A percentile compares a stretch with the other conserved stretches of the same genome.
Conservation (phyloP, 352 stramenopile species). For the Phytophthora tubulina region DNA sequence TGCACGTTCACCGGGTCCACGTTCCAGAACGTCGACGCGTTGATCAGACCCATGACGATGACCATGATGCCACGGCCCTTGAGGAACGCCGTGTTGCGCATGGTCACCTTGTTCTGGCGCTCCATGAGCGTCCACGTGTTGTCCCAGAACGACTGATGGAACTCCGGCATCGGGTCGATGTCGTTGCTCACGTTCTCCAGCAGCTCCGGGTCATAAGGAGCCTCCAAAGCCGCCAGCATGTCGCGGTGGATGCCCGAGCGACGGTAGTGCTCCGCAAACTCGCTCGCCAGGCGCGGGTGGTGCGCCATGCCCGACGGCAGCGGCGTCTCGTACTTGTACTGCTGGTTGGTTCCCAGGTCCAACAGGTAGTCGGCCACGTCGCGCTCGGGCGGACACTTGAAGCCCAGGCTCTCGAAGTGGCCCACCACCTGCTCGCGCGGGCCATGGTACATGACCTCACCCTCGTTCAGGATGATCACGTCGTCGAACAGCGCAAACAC, state of each 20-base stretch:
- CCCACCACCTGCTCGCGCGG: conserved; percentile 56
- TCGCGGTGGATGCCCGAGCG: conserved; percentile 39
- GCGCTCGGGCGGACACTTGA: conserved; percentile 45
- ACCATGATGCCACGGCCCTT: conserved; percentile 52
- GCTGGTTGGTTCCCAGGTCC: conserved; percentile 54
- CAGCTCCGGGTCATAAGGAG: conserved; percentile 36
- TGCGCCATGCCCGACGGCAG: conserved; percentile 24
- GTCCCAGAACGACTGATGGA: conserved; percentile 52
- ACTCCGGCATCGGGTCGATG: conserved; percentile 53
- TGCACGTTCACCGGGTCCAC: conserved; percentile 48
- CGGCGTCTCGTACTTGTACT: conserved; percentile 45
- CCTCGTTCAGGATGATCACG: conserved; percentile 59
- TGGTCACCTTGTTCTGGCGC: conserved; percentile 71
- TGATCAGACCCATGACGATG: conserved; percentile 50
- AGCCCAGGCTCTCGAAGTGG: conserved; percentile 48
- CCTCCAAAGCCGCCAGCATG: conserved; percentile 39
- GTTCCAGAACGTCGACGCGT: conserved; percentile 56
- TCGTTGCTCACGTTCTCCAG: conserved; percentile 38
- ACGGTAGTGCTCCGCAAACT: conserved; percentile 47
- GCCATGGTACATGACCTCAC: conserved; percentile 54
- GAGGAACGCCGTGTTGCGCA: conserved; percentile 60
- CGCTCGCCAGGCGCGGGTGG: conserved; percentile 42
- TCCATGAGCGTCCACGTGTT: conserved; percentile 46
- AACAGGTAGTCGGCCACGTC: conserved; percentile 59
- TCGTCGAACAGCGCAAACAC: conserved; percentile 64